Evolutionary conservation across 2,329 filamentous ascomycete species (phyloP), one percentile per base, ranked within the genome.

Genomic region (Penicillium corylophilum): DNA sequence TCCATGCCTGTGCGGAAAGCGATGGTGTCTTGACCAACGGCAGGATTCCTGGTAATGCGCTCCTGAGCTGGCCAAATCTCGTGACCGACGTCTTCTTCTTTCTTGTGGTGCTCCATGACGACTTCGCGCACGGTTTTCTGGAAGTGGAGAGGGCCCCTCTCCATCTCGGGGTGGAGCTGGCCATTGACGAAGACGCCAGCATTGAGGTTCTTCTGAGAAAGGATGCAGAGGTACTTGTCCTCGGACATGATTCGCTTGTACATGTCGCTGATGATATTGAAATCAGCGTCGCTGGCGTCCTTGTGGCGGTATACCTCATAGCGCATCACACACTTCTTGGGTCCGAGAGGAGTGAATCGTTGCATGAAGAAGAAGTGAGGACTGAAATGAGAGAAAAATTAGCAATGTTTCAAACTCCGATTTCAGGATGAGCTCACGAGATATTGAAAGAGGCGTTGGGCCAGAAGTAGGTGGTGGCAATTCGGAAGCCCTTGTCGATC

Each of bases 241-340:
- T 87, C 84, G 1, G 77, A 77, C 81, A 86, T 82, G 69, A 87
- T 79, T 31, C 81, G 80, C 71, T 84, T 84, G 75, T 85, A 87
- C 64, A 84, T 82, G 52, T 78, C 68, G 66, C 77, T 79, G 67
- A 86, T 82, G 44, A 76, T 64, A 5, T 76, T 70, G 64, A 87
- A 87, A 52, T 83, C 78, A 29, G 80, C 80, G 20, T 85, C 79
- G n/a, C 73, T 77, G 4, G 82, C 77, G 62, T 81, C 70, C 66
- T 82, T 83, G 77, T 86, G 81, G 50, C 83, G 78, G 74, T 79
- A 87, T 46, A 87, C 82, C 63, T 87, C 82, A 65, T 86, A 86
- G 57, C 77, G 75, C 79, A 87, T 86, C 22, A 73, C 71, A 5
- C 76, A 79, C 41, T 74, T 77, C 24, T 71, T 76, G 0, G 83